Percentiles rank a stretch among this genome's conserved stretches.
These are phyloP conservation scores for Hyphopichia khmerensis DNA, from an alignment of 1,139 yeast genomes.

Conservation along the genomic window DNA sequence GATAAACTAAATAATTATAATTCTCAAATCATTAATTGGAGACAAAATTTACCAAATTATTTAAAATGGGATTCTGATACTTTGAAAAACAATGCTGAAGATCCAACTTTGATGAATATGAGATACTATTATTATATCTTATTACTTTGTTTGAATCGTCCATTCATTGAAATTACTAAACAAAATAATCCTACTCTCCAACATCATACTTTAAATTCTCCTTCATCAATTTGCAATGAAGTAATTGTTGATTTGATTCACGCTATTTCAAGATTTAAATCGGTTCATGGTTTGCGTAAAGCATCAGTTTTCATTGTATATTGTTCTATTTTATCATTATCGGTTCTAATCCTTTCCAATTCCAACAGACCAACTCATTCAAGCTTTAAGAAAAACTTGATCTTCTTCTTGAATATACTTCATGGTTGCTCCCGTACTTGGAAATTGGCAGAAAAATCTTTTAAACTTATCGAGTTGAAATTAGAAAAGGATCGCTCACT, in stretches of 20 bases:
- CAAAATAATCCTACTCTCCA: slow-evolving; percentile 1
- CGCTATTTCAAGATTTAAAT: slow-evolving; percentile 35
- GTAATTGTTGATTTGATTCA: slow-evolving; percentile 44
- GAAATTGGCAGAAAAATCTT: slow-evolving; percentile 50
- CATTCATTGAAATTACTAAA: slow-evolving; percentile 43
- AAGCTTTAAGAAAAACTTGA: slow-evolving; percentile 26
- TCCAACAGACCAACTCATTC: slow-evolving; percentile 25
- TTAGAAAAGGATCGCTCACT: slow-evolving; percentile 9
- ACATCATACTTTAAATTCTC: slow-evolving; percentile 16
- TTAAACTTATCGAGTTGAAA: slow-evolving; percentile 31
- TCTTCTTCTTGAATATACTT: slow-evolving; percentile 39
- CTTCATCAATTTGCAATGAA: slow-evolving; percentile 34
- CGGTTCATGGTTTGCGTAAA: slow-evolving; percentile 40
- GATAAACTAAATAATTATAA: slow-evolving; percentile 39
- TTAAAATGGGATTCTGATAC: slow-evolving; percentile 48
- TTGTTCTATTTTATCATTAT: slow-evolving; percentile 44
- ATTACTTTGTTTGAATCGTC: slow-evolving; percentile 56
- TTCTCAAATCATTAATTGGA: slow-evolving; percentile 51
- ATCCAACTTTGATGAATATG: slow-evolving; percentile 50
- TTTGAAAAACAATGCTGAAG: slow-evolving; percentile 42
- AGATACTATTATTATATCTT: slow-evolving; percentile 61
- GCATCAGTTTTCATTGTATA: slow-evolving; percentile 41
- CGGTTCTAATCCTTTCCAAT: slow-evolving; percentile 42
- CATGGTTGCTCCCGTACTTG: slow-evolving; percentile 45
- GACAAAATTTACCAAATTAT: slow-evolving; percentile 44